These are phyloP conservation scores for Excoecaria agallocha DNA, from an alignment of 345 rosid genomes.

Conservation along the genomic window DNA sequence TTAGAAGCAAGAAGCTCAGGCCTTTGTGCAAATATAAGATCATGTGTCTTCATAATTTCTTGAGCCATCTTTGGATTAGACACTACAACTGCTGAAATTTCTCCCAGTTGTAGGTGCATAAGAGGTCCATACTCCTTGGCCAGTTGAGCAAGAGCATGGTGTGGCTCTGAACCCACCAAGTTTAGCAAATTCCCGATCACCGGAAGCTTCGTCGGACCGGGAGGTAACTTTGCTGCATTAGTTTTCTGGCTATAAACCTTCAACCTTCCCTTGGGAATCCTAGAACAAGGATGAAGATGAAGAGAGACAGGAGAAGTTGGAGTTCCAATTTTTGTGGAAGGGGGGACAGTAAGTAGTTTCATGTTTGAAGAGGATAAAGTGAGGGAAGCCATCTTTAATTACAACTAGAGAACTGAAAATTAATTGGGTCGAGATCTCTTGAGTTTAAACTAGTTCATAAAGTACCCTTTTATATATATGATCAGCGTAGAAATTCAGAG, in stretches of 20 bases:
- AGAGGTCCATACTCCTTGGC: slow-evolving; percentile 22
- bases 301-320: background rate
- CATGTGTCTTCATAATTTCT: slow-evolving; percentile 17
- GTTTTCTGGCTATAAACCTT: slow-evolving; percentile 2
- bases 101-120: slow-evolving; percentile 25
- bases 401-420: background rate
- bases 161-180: slow-evolving; percentile 11
- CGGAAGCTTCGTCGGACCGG: slow-evolving; percentile 32
- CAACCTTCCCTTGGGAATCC: background rate
- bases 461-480: too few species aligned
- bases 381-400: slow-evolving; percentile 1
- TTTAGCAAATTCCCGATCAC: slow-evolving; percentile 25
- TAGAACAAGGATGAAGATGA: background rate
- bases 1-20: slow-evolving; percentile 6
- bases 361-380: background rate
- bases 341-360: background rate
- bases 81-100: slow-evolving; percentile 14
- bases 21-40: slow-evolving; percentile 21
- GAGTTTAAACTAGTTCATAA: too few species aligned
- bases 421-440: background rate
- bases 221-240: slow-evolving; percentile 2
- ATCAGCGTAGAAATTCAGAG: too few species aligned
- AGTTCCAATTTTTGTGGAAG: background rate
- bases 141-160: slow-evolving; percentile 16
- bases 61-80: slow-evolving; percentile 11